These are phyloP conservation scores for Breviolum minutum DNA, from an alignment of 73 alveolate genomes.

Conservation along the genomic window DNA sequence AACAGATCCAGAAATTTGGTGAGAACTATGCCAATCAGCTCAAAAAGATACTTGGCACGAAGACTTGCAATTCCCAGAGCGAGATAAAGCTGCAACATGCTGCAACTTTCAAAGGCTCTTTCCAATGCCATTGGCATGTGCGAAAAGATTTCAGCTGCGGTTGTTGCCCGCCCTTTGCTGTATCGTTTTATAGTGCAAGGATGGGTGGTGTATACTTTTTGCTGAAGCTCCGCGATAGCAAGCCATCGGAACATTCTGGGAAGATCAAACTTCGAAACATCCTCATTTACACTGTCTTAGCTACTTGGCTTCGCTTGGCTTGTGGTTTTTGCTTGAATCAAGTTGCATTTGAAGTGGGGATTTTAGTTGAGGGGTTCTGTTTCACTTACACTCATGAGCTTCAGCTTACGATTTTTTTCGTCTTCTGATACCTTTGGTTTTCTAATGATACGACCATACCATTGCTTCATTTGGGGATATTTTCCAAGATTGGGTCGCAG, in stretches of 20 bases:
- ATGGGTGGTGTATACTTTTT: slow-evolving; percentile 91
- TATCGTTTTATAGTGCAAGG: background rate
- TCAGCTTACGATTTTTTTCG: too few species aligned
- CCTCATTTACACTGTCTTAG: slow-evolving; percentile 43
- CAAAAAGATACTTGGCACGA: slow-evolving; percentile 27
- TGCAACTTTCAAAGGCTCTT: too few species aligned
- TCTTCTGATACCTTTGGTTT: too few species aligned
- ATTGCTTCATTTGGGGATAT: too few species aligned
- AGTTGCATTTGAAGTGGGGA: background rate
- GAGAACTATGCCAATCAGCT: slow-evolving; percentile 75
- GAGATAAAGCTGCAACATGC: too few species aligned
- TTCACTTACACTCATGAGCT: background rate
- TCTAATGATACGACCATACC: too few species aligned
- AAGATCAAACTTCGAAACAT: slow-evolving; percentile 77
- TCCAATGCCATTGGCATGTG: too few species aligned
- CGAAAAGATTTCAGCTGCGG: background rate
- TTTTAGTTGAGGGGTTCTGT: background rate
- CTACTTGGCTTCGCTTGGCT: background rate
- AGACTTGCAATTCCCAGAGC: background rate
- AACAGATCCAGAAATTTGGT: slow-evolving; percentile 83
- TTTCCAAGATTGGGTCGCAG: too few species aligned
- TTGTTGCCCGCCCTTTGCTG: background rate
- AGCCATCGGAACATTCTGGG: slow-evolving; percentile 78
- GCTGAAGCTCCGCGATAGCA: slow-evolving; percentile 94
- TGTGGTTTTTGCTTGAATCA: background rate